Conservation (phyloP, 345 rosid genomes). For the Ceriops zippeliana region DNA sequence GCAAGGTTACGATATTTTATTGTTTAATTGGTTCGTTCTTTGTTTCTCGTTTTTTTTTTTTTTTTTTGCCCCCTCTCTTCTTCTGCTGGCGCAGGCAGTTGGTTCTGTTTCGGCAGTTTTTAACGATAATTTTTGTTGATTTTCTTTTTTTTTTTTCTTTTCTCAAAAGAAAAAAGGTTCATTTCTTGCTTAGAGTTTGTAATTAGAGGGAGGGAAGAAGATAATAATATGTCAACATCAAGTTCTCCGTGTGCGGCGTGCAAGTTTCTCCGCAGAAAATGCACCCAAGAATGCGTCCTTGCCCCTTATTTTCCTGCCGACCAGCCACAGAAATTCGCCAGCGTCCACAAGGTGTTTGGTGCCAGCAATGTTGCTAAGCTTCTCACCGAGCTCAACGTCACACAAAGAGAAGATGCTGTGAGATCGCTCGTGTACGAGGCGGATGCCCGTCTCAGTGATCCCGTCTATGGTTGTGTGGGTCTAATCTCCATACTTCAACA, state of each 20-base stretch:
- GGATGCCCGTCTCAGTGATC: conserved; percentile 1
- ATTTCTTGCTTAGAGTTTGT: too few species aligned
- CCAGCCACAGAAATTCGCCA: conserved; percentile 30
- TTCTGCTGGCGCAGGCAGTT: too few species aligned
- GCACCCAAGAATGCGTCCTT: conserved; percentile 28
- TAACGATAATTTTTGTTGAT: not conserved
- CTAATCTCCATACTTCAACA: conserved; percentile 3
- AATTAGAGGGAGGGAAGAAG: not conserved
- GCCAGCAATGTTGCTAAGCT: conserved; percentile 11
- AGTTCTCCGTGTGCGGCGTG: conserved; percentile 34
- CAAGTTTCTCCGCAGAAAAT: conserved; percentile 25
- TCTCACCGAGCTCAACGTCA: not conserved
- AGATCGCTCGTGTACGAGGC: conserved; percentile 3
- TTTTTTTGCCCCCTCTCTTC: too few species aligned
- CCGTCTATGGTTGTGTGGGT: conserved; percentile 5
- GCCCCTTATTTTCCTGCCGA: conserved; percentile 31
- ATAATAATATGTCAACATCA: conserved; percentile 20
- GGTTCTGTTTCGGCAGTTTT: too few species aligned
- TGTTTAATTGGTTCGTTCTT: not conserved
- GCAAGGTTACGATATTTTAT: too few species aligned
- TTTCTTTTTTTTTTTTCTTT: too few species aligned
- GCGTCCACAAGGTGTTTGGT: conserved; percentile 27
- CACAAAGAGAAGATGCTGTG: conserved; percentile 4
- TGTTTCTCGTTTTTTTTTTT: too few species aligned
- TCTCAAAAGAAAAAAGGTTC: too few species aligned